A percentile compares a stretch with the other conserved stretches of the same genome.
phyloP scores from a whole-genome alignment of 78 protist species.

The Reticulomyxa filosa region DNA sequence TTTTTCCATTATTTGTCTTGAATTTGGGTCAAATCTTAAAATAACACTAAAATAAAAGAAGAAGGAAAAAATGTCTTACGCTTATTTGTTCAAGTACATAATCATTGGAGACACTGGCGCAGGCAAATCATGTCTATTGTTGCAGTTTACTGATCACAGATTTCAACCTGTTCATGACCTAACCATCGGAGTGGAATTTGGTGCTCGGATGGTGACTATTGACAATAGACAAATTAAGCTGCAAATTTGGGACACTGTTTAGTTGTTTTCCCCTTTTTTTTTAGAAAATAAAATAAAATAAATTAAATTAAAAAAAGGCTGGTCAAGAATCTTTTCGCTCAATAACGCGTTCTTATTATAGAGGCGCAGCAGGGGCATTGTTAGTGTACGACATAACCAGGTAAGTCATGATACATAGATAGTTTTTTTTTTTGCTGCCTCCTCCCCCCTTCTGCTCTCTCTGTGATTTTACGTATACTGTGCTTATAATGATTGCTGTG shows the following conservation, averaged over 20 bases:
- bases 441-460: background rate
- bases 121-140: slow-evolving; percentile 79
- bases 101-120: slow-evolving; percentile 91
- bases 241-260: slow-evolving; percentile 88
- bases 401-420: background rate
- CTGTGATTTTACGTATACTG: background rate
- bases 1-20: no score
- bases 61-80: slow-evolving; percentile 28
- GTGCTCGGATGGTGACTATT: slow-evolving; percentile 65
- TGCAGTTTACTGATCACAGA: slow-evolving; percentile 86
- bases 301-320: slow-evolving; percentile 31
- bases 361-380: slow-evolving; percentile 63
- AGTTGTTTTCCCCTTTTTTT: background rate
- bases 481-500: background rate
- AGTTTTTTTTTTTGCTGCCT: background rate
- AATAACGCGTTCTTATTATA: slow-evolving; percentile 91
- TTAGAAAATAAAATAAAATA: background rate
- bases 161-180: slow-evolving; percentile 85
- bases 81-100: slow-evolving; percentile 85
- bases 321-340: slow-evolving; percentile 88
- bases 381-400: slow-evolving; percentile 9
- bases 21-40: no score
- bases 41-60: no score
- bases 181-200: slow-evolving; percentile 97
- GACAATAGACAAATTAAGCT: slow-evolving; percentile 71